phyloP scores from a whole-genome alignment of 164 flowering plant species.

The Magnolia kwangsiensis region DNA sequence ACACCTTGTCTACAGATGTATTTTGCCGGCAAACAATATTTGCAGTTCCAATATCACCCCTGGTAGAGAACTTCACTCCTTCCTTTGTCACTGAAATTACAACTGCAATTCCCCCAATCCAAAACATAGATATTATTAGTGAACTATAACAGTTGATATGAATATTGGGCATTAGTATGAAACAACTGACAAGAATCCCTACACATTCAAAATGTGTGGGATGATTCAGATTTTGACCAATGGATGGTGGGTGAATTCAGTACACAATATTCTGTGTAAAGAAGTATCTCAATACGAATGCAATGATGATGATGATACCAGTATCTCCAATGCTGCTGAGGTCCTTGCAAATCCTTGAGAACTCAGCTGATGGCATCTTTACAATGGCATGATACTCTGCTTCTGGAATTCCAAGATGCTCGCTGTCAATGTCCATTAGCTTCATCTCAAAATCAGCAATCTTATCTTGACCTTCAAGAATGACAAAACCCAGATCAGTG shows the following conservation, averaged over 20 bases:
- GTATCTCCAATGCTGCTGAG: conserved; percentile 83
- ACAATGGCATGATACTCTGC: conserved; percentile 88
- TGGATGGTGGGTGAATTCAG: too few relatives aligned
- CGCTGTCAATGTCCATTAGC: conserved; percentile 91
- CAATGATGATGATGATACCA: conserved; percentile 31
- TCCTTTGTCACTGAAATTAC: conserved; percentile 89
- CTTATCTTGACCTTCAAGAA: conserved; percentile 56
- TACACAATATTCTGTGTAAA: too few relatives aligned
- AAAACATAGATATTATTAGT: not conserved
- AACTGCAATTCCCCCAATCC: conserved; percentile 36
- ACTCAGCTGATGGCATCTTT: conserved; percentile 80
- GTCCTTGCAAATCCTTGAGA: conserved; percentile 80
- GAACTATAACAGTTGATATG: not conserved
- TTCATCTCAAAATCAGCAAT: conserved; percentile 92
- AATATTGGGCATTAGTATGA: too few relatives aligned
- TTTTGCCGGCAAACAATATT: conserved; percentile 80
- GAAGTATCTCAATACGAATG: not conserved
- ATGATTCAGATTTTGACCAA: too few relatives aligned
- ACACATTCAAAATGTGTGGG: not conserved
- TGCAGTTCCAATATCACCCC: conserved; percentile 86
- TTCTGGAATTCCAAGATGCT: conserved; percentile 92
- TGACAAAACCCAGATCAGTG: not conserved
- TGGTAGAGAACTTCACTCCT: conserved; percentile 86
- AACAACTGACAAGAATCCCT: not conserved
- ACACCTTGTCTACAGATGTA: conserved; percentile 75